Evolutionary conservation across 768 basidiomycete species (phyloP).

Genomic region (Amanita polypyramis): DNA sequence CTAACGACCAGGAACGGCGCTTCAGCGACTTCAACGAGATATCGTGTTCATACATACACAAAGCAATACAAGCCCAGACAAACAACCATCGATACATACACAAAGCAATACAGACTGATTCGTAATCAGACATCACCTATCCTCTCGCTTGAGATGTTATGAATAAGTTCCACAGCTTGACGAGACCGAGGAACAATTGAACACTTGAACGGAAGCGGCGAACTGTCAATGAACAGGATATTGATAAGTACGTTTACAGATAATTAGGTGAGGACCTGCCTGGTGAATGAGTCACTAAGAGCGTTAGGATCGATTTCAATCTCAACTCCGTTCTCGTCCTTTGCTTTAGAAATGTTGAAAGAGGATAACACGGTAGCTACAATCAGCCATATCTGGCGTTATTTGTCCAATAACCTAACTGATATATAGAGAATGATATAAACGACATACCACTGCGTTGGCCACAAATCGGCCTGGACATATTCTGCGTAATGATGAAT

Average conservation of each 20-base stretch:
- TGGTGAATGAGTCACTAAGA: not conserved
- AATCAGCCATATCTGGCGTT: not conserved
- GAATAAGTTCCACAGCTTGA: not conserved
- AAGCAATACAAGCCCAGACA: no score
- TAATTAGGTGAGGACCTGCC: not conserved
- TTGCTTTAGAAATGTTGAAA: not conserved
- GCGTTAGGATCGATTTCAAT: not conserved
- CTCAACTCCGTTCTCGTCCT: not conserved
- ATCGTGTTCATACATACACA: no score
- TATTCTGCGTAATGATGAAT: conserved; percentile 3
- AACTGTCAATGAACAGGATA: not conserved
- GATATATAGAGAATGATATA: no score
- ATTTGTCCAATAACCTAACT: no score
- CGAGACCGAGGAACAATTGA: not conserved
- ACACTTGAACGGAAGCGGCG: no score
- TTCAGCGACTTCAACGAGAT: no score
- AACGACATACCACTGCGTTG: conserved; percentile 10
- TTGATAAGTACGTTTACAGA: not conserved
- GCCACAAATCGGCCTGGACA: conserved; percentile 19
- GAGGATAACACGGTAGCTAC: not conserved
- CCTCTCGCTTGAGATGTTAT: no score
- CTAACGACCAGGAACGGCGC: no score
- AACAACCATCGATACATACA: no score
- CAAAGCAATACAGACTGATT: no score
- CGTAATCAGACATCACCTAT: no score